Evolutionary conservation across 2,329 filamentous ascomycete genomes (phyloP).

Genomic region (Monilinia fructicola): DNA sequence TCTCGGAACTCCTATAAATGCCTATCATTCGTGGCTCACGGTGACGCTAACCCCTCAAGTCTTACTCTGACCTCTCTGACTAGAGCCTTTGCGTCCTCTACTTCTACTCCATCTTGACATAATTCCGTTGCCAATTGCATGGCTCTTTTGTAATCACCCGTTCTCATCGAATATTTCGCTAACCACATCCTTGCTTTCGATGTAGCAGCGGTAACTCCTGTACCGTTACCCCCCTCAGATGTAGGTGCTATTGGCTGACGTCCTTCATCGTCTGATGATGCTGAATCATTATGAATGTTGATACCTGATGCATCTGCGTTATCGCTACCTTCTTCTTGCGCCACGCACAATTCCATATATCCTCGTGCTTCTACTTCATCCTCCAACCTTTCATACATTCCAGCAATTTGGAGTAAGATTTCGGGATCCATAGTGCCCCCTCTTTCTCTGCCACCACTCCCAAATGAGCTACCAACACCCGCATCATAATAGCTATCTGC

Average conservation of each 20-base stretch:
- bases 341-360: slow-evolving; percentile 95
- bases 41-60: slow-evolving; percentile 44
- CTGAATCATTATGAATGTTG: slow-evolving; percentile 48
- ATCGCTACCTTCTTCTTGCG: slow-evolving; percentile 78
- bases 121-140: slow-evolving; percentile 84
- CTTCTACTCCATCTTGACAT: slow-evolving; percentile 92
- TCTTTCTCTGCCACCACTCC: slow-evolving; percentile 48
- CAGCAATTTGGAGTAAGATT: slow-evolving; percentile 83
- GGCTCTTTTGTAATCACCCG: slow-evolving; percentile 72
- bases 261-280: slow-evolving; percentile 48
- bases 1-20: slow-evolving; percentile 18
- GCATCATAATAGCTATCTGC: slow-evolving; percentile 84
- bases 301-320: slow-evolving; percentile 52
- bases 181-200: slow-evolving; percentile 94
- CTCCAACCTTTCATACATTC: slow-evolving; percentile 79
- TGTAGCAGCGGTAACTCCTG: slow-evolving; percentile 87
- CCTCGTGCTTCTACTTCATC: slow-evolving; percentile 78
- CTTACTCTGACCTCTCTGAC: slow-evolving; percentile 81
- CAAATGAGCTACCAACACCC: slow-evolving; percentile 47
- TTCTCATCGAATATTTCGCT: slow-evolving; percentile 74
- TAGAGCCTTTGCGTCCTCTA: slow-evolving; percentile 93
- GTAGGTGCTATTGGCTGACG: slow-evolving; percentile 33
- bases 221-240: slow-evolving; percentile 51
- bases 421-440: slow-evolving; percentile 76
- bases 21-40: neutral